Base-by-base conservation (phyloP, 768 basidiomycete genomes). In the Tulasnella sp. region DNA sequence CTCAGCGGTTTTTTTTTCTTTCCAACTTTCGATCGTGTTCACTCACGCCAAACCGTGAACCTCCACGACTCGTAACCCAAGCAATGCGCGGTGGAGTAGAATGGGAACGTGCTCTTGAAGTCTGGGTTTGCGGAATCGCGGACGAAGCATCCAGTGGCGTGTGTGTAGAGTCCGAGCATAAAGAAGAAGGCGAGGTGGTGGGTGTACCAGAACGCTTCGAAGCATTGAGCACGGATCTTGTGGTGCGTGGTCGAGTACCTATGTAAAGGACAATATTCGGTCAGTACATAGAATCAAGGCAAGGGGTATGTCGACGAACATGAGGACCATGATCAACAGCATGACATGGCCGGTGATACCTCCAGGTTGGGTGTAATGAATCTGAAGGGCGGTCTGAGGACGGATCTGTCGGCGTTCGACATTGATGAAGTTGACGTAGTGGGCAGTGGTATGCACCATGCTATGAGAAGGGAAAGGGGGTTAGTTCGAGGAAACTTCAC, bases 121-220 rank as follows among this genome's bases (percentile, higher is more conserved):
- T 81, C 85, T n/a, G 91, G 89, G 32, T 83, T 70, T 15, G 76
- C 73, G n/a, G 80, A 76, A 70, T 92, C 90, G 50, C 93, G 90
- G 61, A 97, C 93, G 72, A 97, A 97, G 72, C 93, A 97, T 3
- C 93, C 92, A 58, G 86, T 86, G 8, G 92, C 91, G 70, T 94
- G 92, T 21, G 87, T 79, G 72, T 87, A 95, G 49, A 96, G 80
- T 30, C 82, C 88, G 62, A 94, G 75, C 83, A 94, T 88, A 75
- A 94, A 93, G 75, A 93, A 89, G 78, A 93, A 90, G 10, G 88
- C 89, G 42, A 93, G 81, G 65, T 94, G 93, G 65, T 95, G 93
- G 32, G 92, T 93, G 71, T 93, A 95, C 92, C 92, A 95, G 77
- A 97, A 97, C 1, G 82, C 89, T 71, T 97, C 93, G 72, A 94